These are phyloP conservation scores for Hygrophila difformis DNA, from an alignment of 257 asterid species.

Conservation along the genomic window DNA sequence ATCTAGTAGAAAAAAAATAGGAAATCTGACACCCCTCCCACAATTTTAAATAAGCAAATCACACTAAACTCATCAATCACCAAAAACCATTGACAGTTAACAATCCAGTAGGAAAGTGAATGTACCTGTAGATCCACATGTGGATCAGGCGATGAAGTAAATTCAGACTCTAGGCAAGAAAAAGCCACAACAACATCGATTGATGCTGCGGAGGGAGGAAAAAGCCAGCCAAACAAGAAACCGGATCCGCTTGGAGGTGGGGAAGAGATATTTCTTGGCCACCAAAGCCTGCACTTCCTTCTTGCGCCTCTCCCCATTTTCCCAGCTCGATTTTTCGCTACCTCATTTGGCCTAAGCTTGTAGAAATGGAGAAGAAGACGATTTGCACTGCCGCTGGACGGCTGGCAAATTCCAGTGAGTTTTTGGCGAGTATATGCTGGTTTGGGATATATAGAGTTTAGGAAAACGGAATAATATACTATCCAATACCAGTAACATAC, in stretches of 20 bases:
- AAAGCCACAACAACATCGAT: conserved; percentile 70
- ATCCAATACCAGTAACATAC: too few species aligned
- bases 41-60: neutral
- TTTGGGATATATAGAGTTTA: too few species aligned
- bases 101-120: neutral
- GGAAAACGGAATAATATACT: too few species aligned
- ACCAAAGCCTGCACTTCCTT: conserved; percentile 82
- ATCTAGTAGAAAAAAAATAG: neutral
- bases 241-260: conserved; percentile 28
- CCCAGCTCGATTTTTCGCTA: conserved; percentile 7
- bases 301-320: conserved; percentile 24
- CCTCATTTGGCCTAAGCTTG: conserved; percentile 7
- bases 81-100: conserved; percentile 5
- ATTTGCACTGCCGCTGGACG: neutral
- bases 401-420: too few species aligned
- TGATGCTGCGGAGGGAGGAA: conserved; percentile 44
- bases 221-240: conserved; percentile 74
- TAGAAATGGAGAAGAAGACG: neutral
- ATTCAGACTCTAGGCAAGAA: conserved; percentile 30
- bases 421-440: too few species aligned
- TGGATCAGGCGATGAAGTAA: conserved; percentile 22
- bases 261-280: conserved; percentile 58
- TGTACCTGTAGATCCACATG: conserved; percentile 46
- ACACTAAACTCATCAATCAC: conserved; percentile 10
- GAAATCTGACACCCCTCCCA: neutral